Conservation (phyloP, 768 basidiomycete species). For the Suillus subaureus region DNA sequence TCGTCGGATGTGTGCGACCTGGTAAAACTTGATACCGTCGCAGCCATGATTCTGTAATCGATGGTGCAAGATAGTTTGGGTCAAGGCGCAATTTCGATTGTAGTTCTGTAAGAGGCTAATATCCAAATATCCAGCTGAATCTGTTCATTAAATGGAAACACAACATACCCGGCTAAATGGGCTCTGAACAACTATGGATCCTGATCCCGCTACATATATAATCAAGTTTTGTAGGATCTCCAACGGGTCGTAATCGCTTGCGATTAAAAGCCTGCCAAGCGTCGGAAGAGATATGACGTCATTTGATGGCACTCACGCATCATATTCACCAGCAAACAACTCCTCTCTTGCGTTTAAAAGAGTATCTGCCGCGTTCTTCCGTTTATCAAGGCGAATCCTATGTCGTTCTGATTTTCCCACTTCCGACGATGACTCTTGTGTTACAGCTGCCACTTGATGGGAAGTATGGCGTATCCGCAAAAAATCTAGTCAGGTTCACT, state of each 20-base stretch:
- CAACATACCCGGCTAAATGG: slow-evolving; percentile 72
- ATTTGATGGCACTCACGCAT: slow-evolving; percentile 53
- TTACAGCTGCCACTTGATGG: not conserved
- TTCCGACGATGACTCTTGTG: not conserved
- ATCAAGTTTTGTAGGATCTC: slow-evolving; percentile 75
- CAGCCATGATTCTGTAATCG: slow-evolving; percentile 83
- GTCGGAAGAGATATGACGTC: slow-evolving; percentile 7
- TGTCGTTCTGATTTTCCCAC: slow-evolving; percentile 60
- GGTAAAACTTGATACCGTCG: slow-evolving; percentile 95
- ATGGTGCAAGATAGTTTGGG: slow-evolving; percentile 74
- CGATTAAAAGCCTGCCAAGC: slow-evolving; percentile 66
- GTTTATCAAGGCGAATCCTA: slow-evolving; percentile 70
- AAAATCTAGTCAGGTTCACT: slow-evolving; percentile 17
- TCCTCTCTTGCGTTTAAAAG: slow-evolving; percentile 73
- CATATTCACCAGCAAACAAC: slow-evolving; percentile 85
- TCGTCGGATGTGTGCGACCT: slow-evolving; percentile 92
- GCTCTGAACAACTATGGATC: slow-evolving; percentile 84
- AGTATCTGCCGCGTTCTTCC: slow-evolving; percentile 67
- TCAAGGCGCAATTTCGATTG: slow-evolving; percentile 69
- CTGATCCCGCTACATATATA: slow-evolving; percentile 83
- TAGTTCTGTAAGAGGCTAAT: slow-evolving; percentile 73
- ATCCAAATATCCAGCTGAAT: slow-evolving; percentile 10
- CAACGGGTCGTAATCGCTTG: slow-evolving; percentile 83
- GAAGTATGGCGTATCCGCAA: not conserved
- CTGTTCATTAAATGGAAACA: slow-evolving; percentile 1